Conservation (phyloP, 2,329 filamentous ascomycete species). For the Elsinoe australis region DNA sequence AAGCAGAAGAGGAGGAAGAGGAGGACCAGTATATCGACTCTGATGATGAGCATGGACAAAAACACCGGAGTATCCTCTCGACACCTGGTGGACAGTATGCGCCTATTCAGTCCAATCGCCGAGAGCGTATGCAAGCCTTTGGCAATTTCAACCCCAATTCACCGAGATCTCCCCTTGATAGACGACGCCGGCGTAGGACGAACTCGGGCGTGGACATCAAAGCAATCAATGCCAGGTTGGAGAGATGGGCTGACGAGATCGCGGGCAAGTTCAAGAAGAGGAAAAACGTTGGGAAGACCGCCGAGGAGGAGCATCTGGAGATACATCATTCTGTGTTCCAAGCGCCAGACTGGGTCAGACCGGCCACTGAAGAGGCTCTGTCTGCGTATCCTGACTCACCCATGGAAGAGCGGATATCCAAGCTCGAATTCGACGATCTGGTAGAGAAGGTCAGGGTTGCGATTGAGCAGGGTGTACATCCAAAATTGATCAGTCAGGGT, state of each 20-base stretch:
- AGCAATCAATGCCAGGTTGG: constrained; percentile 90
- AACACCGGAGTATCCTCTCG: constrained; percentile 18
- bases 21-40: constrained; percentile 32
- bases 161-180: constrained; percentile 22
- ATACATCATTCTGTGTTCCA: constrained; percentile 98
- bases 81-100: constrained; percentile 33
- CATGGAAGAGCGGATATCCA: constrained; percentile 56
- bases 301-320: constrained; percentile 80
- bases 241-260: constrained; percentile 97
- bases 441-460: constrained; percentile 85
- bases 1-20: constrained; percentile 45
- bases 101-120: constrained; percentile 40
- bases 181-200: constrained; percentile 53
- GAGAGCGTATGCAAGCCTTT: constrained; percentile 38
- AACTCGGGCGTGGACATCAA: constrained; percentile 95
- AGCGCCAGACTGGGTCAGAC: constrained; percentile 76
- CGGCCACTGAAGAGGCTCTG: constrained; percentile 67
- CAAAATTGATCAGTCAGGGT: constrained; percentile 91
- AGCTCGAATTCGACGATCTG: constrained; percentile 74
- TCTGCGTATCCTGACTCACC: constrained; percentile 44
- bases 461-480: constrained; percentile 85
- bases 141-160: constrained; percentile 29
- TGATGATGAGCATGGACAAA: constrained; percentile 32
- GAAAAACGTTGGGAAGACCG: constrained; percentile 62
- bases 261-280: constrained; percentile 90